Evolutionary conservation across 83 land plant species (phyloP), one percentile per base, ranked within the genome.

Genomic region (Picea engelmannii): DNA sequence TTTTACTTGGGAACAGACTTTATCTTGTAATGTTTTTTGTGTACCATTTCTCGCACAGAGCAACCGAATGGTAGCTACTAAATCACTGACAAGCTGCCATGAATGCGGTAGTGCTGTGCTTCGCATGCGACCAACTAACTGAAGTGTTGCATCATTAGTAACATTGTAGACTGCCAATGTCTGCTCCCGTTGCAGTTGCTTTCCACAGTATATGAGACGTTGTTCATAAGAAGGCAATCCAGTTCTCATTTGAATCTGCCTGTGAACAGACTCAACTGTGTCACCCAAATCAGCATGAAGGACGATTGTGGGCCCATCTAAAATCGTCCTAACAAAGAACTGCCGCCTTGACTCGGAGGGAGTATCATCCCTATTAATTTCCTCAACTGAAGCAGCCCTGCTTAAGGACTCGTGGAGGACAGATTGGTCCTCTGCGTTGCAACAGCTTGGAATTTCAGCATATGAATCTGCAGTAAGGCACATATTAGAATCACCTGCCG

Each of bases 191-290:
- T 89, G 89, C 12, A 97, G 90, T 89, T 97, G 99, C 78, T 87
- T 89, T 9, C 98, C 97, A 35, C 91, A 59, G 74, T 89, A 97
- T 60, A 97, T 91, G 16, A 97, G 81, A 17, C 98, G 81, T 82
- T 92, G 97, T 79, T 97, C 98, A 58, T 84, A 65, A 49, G 90
- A 78, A 63, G 98, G 97, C 31, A 97, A 84, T 9, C 99, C 92
- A 12, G 94, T 91, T 66, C 81, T 75, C 65, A 24, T 9, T 12
- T 82, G 84, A 40, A 97, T 84, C 79, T 81, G 84, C 70, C 84
- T 87, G 74, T 94, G 92, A 65, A 97, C 74, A 40, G 91, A 87
- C 40, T 81, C 88, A 44, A 97, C 91, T 13, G 92, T 84, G 63
- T 97, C 98, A 62, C 62, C 80, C 5, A 84, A 83, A 70, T 83